These are phyloP conservation scores for Dimocarpus longan DNA, from an alignment of 345 rosid genomes.

Conservation along the genomic window DNA sequence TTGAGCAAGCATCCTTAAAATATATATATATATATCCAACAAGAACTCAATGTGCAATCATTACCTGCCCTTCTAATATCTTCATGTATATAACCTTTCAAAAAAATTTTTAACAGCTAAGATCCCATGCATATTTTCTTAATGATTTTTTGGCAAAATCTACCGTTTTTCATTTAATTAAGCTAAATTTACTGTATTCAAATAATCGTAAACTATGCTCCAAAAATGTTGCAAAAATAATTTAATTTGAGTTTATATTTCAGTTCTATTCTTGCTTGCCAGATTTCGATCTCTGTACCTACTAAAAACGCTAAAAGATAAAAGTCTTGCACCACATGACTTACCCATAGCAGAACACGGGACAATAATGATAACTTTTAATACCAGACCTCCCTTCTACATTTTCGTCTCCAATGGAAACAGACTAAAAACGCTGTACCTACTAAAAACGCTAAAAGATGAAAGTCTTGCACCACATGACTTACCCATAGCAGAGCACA, in stretches of 20 bases:
- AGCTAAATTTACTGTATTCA: background rate
- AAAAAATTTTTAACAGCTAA: background rate
- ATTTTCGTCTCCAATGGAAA: background rate
- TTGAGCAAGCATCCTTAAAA: background rate
- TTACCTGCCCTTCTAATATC: background rate
- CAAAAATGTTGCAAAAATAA: background rate
- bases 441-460: no score
- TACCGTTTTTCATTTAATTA: no score
- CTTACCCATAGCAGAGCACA: background rate
- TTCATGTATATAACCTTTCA: background rate
- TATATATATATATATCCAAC: background rate
- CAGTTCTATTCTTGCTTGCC: background rate
- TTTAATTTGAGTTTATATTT: background rate
- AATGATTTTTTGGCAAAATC: background rate
- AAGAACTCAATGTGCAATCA: background rate
- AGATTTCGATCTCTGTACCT: background rate
- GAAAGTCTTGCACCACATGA: background rate
- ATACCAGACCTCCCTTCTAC: background rate
- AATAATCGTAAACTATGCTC: background rate
- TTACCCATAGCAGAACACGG: background rate
- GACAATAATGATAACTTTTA: background rate
- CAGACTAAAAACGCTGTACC: constrained; percentile 4
- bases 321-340: background rate
- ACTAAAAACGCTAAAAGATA: background rate
- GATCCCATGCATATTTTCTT: background rate